A percentile compares a stretch with the other conserved stretches of the same genome.
Conservation (phyloP, 169 alveolate species). For the Eimeria falciformis region DNA sequence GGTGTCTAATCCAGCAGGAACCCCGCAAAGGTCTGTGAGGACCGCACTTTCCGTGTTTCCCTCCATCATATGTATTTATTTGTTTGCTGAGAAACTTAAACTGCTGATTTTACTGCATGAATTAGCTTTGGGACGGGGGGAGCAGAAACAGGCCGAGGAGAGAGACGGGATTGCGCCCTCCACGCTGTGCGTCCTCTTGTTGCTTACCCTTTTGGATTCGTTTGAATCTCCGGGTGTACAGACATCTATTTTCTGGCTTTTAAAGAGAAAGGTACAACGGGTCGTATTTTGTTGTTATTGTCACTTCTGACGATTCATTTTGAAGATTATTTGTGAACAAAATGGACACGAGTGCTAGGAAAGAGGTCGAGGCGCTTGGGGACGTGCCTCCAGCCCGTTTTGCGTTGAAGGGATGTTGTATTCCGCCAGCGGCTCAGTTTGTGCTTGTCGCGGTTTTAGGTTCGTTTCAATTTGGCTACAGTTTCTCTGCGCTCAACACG, state of each 20-base stretch:
- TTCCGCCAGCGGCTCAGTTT: slow-evolving; percentile 72
- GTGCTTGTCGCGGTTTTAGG: slow-evolving; percentile 73
- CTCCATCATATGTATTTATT: no score
- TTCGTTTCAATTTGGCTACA: slow-evolving; percentile 79
- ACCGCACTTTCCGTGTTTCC: no score
- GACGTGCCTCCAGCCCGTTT: slow-evolving; percentile 72
- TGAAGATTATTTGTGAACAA: background rate
- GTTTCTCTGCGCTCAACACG: slow-evolving; percentile 76
- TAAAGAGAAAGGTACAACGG: background rate
- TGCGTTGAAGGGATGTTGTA: slow-evolving; percentile 42
- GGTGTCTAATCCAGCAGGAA: no score
- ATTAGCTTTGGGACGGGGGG: no score
- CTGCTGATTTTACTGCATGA: no score
- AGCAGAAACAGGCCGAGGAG: no score
- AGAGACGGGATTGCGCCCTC: background rate
- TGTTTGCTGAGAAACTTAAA: no score
- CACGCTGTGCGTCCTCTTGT: background rate
- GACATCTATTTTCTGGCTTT: background rate
- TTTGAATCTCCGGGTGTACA: background rate
- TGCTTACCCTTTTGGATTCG: background rate
- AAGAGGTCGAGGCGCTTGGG: slow-evolving; percentile 72
- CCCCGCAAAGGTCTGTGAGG: no score
- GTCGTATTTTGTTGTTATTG: background rate
- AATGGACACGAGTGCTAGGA: slow-evolving; percentile 25
- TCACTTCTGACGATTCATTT: background rate